Evolutionary conservation across 768 basidiomycete species (phyloP).

Genomic region (Tricholoma saponaceum): DNA sequence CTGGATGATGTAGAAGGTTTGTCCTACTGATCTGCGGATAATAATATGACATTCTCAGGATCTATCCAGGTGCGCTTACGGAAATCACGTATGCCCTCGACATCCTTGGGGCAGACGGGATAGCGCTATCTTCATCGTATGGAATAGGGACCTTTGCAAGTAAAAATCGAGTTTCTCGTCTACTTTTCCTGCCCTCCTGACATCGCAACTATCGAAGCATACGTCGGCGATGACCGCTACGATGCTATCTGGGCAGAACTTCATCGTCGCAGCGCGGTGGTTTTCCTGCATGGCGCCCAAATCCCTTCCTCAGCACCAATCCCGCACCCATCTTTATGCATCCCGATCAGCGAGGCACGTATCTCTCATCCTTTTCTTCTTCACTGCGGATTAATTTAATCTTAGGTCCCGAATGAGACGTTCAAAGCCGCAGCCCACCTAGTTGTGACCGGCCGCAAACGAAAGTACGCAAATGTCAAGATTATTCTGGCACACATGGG

Average conservation of each 20-base stretch:
- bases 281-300: conserved; percentile 74
- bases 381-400: conserved; percentile 7
- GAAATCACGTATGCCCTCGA: conserved; percentile 65
- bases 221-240: conserved; percentile 61
- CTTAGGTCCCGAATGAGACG: conserved; percentile 75
- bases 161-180: conserved; percentile 22
- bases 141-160: conserved; percentile 52
- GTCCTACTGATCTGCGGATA: not conserved
- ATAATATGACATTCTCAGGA: not conserved
- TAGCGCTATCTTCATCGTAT: conserved; percentile 66
- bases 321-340: conserved; percentile 59
- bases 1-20: conserved; percentile 59
- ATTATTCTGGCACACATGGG: conserved; percentile 74
- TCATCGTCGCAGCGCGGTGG: conserved; percentile 50
- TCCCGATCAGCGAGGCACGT: conserved; percentile 65
- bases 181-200: not conserved
- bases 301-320: conserved; percentile 59
- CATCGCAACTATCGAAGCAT: conserved; percentile 37
- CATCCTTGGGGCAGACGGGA: conserved; percentile 55
- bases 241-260: conserved; percentile 72
- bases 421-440: conserved; percentile 79
- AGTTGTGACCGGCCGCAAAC: conserved; percentile 66
- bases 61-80: conserved; percentile 43
- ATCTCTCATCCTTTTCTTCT: not conserved
- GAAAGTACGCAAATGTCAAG: conserved; percentile 52